Evolutionary conservation across 2,329 filamentous ascomycete genomes (phyloP).

Genomic region (Fusarium torulosum): DNA sequence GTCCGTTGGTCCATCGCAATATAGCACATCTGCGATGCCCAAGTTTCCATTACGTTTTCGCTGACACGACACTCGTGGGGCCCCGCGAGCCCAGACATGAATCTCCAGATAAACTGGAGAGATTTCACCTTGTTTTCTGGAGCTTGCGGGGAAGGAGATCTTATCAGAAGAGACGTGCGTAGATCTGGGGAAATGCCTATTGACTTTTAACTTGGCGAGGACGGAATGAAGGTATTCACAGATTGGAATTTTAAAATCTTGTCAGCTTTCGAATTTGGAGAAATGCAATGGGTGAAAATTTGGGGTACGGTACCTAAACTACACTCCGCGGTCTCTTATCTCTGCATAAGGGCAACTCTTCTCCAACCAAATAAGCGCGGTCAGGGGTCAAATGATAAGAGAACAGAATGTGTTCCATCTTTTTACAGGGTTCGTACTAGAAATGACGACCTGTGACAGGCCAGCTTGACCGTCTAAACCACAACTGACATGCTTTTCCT

Average conservation of each 20-base stretch:
- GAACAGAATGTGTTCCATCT: not conserved
- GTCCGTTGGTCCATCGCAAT: no score
- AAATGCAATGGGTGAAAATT: constrained; percentile 17
- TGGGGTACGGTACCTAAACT: constrained; percentile 24
- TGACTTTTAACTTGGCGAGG: not conserved
- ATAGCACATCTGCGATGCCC: not conserved
- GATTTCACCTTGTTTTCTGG: constrained; percentile 40
- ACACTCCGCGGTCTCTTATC: constrained; percentile 25
- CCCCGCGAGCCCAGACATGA: constrained; percentile 40
- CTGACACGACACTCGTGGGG: constrained; percentile 41
- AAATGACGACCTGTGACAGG: constrained; percentile 1
- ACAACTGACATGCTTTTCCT: not conserved
- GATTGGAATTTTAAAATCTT: constrained; percentile 1
- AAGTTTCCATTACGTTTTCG: constrained; percentile 48
- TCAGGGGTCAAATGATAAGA: constrained; percentile 36
- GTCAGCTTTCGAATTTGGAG: constrained; percentile 28
- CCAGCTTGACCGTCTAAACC: constrained; percentile 2
- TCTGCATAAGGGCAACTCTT: constrained; percentile 13
- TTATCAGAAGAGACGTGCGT: not conserved
- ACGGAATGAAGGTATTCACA: constrained; percentile 24
- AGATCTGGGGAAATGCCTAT: constrained; percentile 22
- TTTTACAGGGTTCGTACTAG: constrained; percentile 16
- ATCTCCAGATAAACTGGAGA: constrained; percentile 33
- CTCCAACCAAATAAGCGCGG: constrained; percentile 34
- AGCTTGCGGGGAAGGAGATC: constrained; percentile 34